Percentiles rank a stretch among this genome's conserved stretches.
Conservation (phyloP, 148 eudicot genomes). For the Rhododendron griersonianum region DNA sequence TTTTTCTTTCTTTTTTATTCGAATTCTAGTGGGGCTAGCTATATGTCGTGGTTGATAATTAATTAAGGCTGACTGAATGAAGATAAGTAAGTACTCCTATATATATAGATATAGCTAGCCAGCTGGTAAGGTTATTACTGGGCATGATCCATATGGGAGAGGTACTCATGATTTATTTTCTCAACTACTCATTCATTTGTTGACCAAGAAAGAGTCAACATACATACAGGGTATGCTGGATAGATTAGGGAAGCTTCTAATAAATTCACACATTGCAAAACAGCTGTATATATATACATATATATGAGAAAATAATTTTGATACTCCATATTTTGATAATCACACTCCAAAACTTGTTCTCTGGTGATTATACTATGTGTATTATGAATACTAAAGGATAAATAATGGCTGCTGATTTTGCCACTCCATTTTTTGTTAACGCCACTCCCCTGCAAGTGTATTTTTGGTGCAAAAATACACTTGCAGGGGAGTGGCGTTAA, state of each 20-base stretch:
- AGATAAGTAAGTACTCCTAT: neutral
- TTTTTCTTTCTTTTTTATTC: too few relatives aligned
- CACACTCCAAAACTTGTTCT: too few relatives aligned
- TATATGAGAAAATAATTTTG: too few relatives aligned
- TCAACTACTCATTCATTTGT: neutral
- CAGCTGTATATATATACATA: neutral
- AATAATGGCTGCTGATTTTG: too few relatives aligned
- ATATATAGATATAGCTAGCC: neutral
- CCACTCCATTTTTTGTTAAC: too few relatives aligned
- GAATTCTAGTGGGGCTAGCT: neutral
- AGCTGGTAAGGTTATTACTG: neutral
- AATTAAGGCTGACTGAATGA: neutral
- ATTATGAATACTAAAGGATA: too few relatives aligned
- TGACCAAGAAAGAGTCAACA: neutral
- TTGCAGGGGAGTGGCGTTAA: too few relatives aligned
- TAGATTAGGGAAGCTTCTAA: neutral
- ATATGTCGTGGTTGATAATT: neutral
- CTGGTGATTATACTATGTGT: too few relatives aligned
- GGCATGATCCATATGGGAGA: neutral
- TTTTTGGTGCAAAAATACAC: too few relatives aligned
- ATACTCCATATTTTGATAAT: too few relatives aligned
- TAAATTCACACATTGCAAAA: neutral
- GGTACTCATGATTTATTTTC: neutral
- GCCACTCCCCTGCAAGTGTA: too few relatives aligned
- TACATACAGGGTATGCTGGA: neutral